Percentiles rank a stretch among this genome's conserved stretches.
Conservation (phyloP, 2,329 filamentous ascomycete genomes). For the Fusarium tupiense region DNA sequence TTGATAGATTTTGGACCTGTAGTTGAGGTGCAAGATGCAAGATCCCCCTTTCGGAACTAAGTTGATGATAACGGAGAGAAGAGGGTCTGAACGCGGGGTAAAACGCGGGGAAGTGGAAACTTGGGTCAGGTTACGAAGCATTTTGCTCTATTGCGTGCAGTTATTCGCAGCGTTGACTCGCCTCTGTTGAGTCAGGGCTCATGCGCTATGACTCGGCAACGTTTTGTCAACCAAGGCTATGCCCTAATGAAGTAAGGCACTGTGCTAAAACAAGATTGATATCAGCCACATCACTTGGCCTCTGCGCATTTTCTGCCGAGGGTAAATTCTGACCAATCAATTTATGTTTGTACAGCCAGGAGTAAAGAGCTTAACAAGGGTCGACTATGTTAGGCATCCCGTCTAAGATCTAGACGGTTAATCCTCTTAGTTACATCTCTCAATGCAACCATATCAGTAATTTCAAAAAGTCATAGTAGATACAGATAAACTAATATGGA, state of each 20-base stretch:
- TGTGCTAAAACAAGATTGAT: not conserved
- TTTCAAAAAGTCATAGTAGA: not conserved
- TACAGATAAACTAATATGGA: not conserved
- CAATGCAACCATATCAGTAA: not conserved
- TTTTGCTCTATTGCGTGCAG: not conserved
- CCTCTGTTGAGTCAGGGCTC: not conserved
- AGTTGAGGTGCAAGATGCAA: not conserved
- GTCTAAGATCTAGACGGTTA: too few species aligned
- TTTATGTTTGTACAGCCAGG: not conserved
- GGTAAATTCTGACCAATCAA: not conserved
- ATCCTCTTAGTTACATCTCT: not conserved
- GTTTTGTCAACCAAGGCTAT: not conserved
- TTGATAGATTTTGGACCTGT: not conserved
- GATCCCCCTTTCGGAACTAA: not conserved
- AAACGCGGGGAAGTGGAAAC: not conserved
- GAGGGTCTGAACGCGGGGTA: not conserved
- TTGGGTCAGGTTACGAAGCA: not conserved
- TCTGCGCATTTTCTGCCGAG: not conserved
- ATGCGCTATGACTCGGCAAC: not conserved
- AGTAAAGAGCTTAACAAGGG: not conserved
- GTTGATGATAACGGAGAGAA: too few species aligned
- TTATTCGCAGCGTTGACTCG: not conserved
- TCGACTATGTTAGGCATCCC: not conserved
- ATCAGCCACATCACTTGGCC: not conserved
- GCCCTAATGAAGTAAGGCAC: not conserved